Evolutionary conservation across 257 asterid genomes (phyloP), one percentile per base, ranked within the genome.

Genomic region (Solanum clarkiae): DNA sequence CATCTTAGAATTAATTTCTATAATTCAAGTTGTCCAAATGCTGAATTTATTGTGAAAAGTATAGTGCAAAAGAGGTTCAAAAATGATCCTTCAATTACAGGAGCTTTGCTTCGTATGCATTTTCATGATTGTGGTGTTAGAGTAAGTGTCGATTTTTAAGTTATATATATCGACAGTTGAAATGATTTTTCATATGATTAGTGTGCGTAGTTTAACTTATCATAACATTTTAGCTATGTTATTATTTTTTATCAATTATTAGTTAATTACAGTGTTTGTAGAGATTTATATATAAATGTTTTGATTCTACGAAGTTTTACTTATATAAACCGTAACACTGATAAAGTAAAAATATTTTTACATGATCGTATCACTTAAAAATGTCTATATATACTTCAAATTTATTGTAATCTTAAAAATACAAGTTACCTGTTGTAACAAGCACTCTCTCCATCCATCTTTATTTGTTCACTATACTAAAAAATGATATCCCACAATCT

Each of bases 51-150:
- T 14, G 66, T 95, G 71, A 92, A 80, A 85, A 86, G 86, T 86
- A 86, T 88, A 8, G 97, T 95, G 74, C 88, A 85, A 15, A 88
- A 71, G 18, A 80, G 89, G 4, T 95, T 95, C 32, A 83, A n/a
- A 42, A 29, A 32, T 9, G 96, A 94, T 83, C 93, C 85, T 59
- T 91, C 97, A 15, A 91, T 91, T 10, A 90, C 98, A 0, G 92
- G 96, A 18, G 97, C 97, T 12, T 88, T 95, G 90, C 98, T 95
- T 80, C 89, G 98, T 44, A 87, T 95, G 95, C 93, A 95, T 86
- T 95, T 95, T 26, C 98, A 95, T 40, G 98, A 95, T 70, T 95
- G 98, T 85, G 91, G 94, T 69, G 97, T 95, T 13, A 72, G 88
- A 56, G 98, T 93, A 91, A 86, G 80, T 70, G 1, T 5, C 0